These are phyloP conservation scores for Iodosphaeria phyllophila DNA, from an alignment of 2,329 filamentous ascomycete species.

Conservation along the genomic window DNA sequence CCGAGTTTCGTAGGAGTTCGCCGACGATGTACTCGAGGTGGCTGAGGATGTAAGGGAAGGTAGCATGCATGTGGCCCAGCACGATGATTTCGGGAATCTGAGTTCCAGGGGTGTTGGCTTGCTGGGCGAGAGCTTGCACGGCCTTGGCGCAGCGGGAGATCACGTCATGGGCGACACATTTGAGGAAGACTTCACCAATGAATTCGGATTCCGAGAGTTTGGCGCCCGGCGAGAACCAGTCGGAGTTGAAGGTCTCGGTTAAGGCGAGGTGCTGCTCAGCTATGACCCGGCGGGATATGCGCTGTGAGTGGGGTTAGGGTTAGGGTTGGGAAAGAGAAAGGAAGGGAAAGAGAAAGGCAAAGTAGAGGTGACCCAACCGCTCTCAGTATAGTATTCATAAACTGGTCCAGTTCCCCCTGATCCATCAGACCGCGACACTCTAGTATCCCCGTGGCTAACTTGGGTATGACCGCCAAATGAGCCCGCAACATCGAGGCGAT, in stretches of 20 bases:
- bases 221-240: slow-evolving; percentile 72
- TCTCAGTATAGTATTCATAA: slow-evolving; percentile 86
- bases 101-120: slow-evolving; percentile 53
- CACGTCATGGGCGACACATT: slow-evolving; percentile 79
- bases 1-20: slow-evolving; percentile 83
- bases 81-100: slow-evolving; percentile 66
- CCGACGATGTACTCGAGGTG: slow-evolving; percentile 96
- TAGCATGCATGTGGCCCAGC: slow-evolving; percentile 71
- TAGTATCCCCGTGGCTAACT: slow-evolving; percentile 82
- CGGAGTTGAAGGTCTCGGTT: slow-evolving; percentile 81
- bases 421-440: slow-evolving; percentile 75
- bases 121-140: slow-evolving; percentile 53
- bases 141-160: slow-evolving; percentile 66
- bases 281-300: slow-evolving; percentile 90
- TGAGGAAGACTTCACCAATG: slow-evolving; percentile 88
- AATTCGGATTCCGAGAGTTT: slow-evolving; percentile 61
- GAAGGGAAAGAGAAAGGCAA: not conserved
- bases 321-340: slow-evolving; percentile 1
- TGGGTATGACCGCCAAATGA: slow-evolving; percentile 84
- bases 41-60: slow-evolving; percentile 88
- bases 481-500: slow-evolving; percentile 66
- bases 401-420: slow-evolving; percentile 65
- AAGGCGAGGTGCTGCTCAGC: slow-evolving; percentile 93
- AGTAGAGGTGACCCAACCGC: slow-evolving; percentile 48
- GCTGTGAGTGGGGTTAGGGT: slow-evolving; percentile 24